These are phyloP conservation scores for Conoideocrella luteorostrata DNA, from an alignment of 2,329 filamentous ascomycete species.

Conservation along the genomic window DNA sequence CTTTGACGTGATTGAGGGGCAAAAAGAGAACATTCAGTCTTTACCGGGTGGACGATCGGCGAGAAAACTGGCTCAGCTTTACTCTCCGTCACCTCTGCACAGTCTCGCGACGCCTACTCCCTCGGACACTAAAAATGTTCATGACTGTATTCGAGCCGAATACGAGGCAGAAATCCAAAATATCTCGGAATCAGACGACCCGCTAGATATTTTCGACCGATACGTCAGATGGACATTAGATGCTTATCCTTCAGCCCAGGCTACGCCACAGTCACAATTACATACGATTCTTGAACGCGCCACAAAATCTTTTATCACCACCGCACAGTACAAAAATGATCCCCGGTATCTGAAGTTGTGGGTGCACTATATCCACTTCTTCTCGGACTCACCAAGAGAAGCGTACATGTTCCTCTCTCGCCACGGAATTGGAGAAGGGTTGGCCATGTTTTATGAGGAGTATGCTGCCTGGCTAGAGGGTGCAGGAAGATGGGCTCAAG, in stretches of 20 bases:
- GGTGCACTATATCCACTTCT: conserved; percentile 89
- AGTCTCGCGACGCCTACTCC: conserved; percentile 58
- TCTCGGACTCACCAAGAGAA: conserved; percentile 88
- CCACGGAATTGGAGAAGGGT: conserved; percentile 75
- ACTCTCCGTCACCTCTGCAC: conserved; percentile 59
- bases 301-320: conserved; percentile 82
- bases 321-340: conserved; percentile 87
- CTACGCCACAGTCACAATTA: conserved; percentile 84
- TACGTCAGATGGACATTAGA: conserved; percentile 97
- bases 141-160: conserved; percentile 72
- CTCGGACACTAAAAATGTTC: conserved; percentile 66
- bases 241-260: conserved; percentile 89
- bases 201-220: conserved; percentile 89
- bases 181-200: conserved; percentile 85
- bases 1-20: conserved; percentile 91
- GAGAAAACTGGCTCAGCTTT: conserved; percentile 76
- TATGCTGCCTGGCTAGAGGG: conserved; percentile 90
- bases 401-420: conserved; percentile 87
- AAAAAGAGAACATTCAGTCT: conserved; percentile 97
- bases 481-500: conserved; percentile 77
- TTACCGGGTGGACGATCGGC: conserved; percentile 83
- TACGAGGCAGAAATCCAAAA: conserved; percentile 78
- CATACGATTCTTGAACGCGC: conserved; percentile 85
- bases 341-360: conserved; percentile 88
- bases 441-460: conserved; percentile 94